phyloP scores from a whole-genome alignment of 169 alveolate genomes.

The Ichthyophthirius multifiliis region DNA sequence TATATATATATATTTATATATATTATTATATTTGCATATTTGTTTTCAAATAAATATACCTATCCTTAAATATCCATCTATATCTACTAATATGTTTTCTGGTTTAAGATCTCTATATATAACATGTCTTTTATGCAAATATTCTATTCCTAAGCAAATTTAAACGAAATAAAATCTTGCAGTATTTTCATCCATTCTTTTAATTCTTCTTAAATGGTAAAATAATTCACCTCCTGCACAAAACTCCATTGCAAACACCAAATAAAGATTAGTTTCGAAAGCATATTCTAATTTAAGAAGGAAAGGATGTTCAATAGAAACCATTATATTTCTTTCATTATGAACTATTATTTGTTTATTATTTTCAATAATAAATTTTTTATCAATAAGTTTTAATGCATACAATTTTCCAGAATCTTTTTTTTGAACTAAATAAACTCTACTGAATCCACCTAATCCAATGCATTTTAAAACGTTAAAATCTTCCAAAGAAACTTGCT shows the following conservation, averaged over 20 bases:
- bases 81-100: slow-evolving; percentile 51
- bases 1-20: too few species aligned
- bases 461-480: slow-evolving; percentile 64
- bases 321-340: slow-evolving; percentile 64
- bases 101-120: slow-evolving; percentile 67
- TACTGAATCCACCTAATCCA: slow-evolving; percentile 85
- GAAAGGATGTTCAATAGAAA: slow-evolving; percentile 59
- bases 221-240: slow-evolving; percentile 69
- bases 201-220: slow-evolving; percentile 51
- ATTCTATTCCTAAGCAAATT: slow-evolving; percentile 59
- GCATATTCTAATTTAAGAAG: slow-evolving; percentile 64
- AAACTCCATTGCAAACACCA: slow-evolving; percentile 70
- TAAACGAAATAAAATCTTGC: slow-evolving; percentile 72
- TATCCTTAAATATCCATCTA: slow-evolving; percentile 43
- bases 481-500: slow-evolving; percentile 46
- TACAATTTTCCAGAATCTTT: slow-evolving; percentile 73
- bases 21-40: too few species aligned
- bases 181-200: slow-evolving; percentile 50
- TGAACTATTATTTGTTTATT: slow-evolving; percentile 58
- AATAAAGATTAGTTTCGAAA: slow-evolving; percentile 60
- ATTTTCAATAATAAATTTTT: slow-evolving; percentile 50
- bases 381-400: slow-evolving; percentile 82
- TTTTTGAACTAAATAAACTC: slow-evolving; percentile 77
- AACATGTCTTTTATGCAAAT: slow-evolving; percentile 57
- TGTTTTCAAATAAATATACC: too few species aligned